Evolutionary conservation across 495 filamentous ascomycete species (phyloP), one percentile per base, ranked within the genome.

Genomic region (Apiosordaria backusii): DNA sequence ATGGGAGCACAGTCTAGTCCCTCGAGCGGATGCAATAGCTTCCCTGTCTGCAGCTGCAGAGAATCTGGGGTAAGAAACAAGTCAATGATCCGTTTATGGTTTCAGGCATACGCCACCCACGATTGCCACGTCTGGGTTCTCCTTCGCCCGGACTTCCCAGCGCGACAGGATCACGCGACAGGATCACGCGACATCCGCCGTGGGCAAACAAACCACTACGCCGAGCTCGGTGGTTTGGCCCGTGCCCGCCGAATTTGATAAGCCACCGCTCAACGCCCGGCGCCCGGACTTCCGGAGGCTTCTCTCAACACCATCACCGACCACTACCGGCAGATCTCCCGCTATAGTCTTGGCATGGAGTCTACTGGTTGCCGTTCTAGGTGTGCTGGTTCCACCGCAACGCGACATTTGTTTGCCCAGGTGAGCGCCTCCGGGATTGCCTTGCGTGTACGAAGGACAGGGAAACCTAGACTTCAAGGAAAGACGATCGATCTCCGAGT

Each of bases 321-420:
- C n/a, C 40, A 61, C 55, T 61, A 26, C 57, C 64, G 57, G 64
- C 57, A 60, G 64, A 65, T 65, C 64, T 65, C 64, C 64, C 64
- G 64, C 53, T 10, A 57, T 26, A 4, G 50, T 26, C 57, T 59
- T 59, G 57, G 57, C 57, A 25, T 57, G 19, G 53, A 57, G 53
- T 6, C 9, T 4, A 21, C 7, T 57, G 13, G 23, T 3, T 24
- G 19, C 5, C 23, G 18, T 22, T 57, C 53, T n/a, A 24, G 5
- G 19, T 57, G 19, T 16, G 53, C 5, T 57, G 53, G 19, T 57
- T 15, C 53, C 16, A 18, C 53, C 53, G 3, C 23, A 6, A 21
- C 18, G 24, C 22, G 16, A 13, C 35, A 45, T 45, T 45, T 45
- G 35, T 45, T 18, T 15, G 10, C 35, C 35, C 5, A 45, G 35